These are phyloP conservation scores for Lindgomyces ingoldianus DNA, from an alignment of 495 filamentous ascomycete species.

Conservation along the genomic window DNA sequence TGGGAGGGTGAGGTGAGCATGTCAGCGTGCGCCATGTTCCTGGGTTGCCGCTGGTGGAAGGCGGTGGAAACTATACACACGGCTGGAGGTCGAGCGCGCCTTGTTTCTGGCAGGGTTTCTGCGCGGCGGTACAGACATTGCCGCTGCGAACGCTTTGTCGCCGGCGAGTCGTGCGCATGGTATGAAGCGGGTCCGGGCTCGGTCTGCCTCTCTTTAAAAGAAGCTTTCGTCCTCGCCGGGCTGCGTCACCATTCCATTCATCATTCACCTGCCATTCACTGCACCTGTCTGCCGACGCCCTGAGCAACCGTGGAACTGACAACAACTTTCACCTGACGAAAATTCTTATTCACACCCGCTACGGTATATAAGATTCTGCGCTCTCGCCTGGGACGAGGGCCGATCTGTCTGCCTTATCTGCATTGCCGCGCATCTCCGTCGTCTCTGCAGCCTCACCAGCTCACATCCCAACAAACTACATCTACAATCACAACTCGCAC, in stretches of 20 bases:
- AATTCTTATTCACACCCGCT: too few species aligned
- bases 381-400: background rate
- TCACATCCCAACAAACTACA: background rate
- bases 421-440: background rate
- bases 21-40: too few species aligned
- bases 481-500: background rate
- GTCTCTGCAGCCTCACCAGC: too few species aligned
- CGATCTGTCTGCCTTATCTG: too few species aligned
- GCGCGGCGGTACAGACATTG: too few species aligned
- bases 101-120: too few species aligned
- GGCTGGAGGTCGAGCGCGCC: too few species aligned
- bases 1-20: background rate
- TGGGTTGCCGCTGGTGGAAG: too few species aligned
- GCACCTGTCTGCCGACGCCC: background rate
- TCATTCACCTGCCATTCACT: background rate
- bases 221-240: background rate
- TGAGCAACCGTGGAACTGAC: background rate
- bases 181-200: background rate
- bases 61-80: background rate
- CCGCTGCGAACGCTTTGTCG: background rate
- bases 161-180: background rate
- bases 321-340: too few species aligned
- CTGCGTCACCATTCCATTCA: background rate
- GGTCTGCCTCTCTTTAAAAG: background rate
- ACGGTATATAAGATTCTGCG: too few species aligned